phyloP scores from a whole-genome alignment of 2,329 filamentous ascomycete species.

The Endothia cerciana region DNA sequence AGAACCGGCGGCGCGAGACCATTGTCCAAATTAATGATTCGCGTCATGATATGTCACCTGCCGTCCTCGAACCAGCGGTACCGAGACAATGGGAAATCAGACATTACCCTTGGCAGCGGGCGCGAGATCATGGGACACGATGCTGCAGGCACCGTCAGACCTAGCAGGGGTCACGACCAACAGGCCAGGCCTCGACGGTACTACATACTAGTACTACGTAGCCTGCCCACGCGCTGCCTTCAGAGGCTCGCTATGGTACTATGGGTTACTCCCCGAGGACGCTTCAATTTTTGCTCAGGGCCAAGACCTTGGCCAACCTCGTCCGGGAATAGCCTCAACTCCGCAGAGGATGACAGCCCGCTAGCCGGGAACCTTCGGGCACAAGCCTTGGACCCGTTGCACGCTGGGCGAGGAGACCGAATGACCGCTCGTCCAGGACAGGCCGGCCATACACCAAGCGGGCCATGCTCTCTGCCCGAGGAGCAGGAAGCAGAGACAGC shows the following conservation, averaged over 20 bases:
- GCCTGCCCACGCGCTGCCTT: not conserved
- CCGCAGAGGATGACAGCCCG: slow-evolving; percentile 11
- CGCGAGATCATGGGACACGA: slow-evolving; percentile 8
- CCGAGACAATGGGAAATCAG: slow-evolving; percentile 4
- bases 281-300: not conserved
- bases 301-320: slow-evolving; percentile 10
- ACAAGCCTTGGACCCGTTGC: not conserved
- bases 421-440: too few relatives aligned
- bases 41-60: slow-evolving; percentile 8
- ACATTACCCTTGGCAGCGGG: not conserved
- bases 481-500: not conserved
- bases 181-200: not conserved
- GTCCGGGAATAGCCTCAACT: slow-evolving; percentile 18
- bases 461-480: not conserved
- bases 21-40: not conserved
- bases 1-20: not conserved
- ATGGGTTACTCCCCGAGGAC: too few relatives aligned
- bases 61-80: not conserved
- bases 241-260: too few relatives aligned
- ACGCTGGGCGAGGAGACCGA: not conserved
- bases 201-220: too few relatives aligned
- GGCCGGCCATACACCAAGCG: slow-evolving; percentile 5
- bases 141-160: slow-evolving; percentile 9
- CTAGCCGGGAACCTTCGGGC: slow-evolving; percentile 11
- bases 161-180: slow-evolving; percentile 1